phyloP scores from a whole-genome alignment of 352 stramenopile species.

The Pilasporangium apinafurcum region DNA sequence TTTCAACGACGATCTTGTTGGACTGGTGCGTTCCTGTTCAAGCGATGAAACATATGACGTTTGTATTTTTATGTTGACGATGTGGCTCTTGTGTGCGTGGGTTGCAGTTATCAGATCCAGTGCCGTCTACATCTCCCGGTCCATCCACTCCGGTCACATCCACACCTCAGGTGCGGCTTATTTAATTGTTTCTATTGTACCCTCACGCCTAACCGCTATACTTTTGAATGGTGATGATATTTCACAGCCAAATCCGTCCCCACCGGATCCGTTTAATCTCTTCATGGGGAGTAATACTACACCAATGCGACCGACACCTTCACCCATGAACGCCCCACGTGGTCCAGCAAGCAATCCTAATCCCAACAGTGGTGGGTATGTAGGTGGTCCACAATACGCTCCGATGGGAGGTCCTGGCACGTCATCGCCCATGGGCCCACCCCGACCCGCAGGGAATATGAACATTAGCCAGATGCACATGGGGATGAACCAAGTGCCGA shows the following conservation, averaged over 20 bases:
- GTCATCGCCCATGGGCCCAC: too few species aligned
- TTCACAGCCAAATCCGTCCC: conserved; percentile 8
- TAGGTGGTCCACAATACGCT: conserved; percentile 26
- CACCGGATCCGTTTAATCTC: conserved; percentile 70
- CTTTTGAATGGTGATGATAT: conserved; percentile 4
- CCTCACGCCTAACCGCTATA: neutral
- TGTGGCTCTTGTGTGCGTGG: conserved; percentile 2
- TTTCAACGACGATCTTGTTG: conserved; percentile 80
- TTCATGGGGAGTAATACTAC: conserved; percentile 26
- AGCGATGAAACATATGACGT: neutral
- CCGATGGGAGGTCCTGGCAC: conserved; percentile 30
- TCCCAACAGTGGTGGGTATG: conserved; percentile 9
- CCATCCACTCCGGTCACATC: conserved; percentile 28
- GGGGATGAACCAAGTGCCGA: conserved; percentile 36
- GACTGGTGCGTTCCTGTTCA: conserved; percentile 33
- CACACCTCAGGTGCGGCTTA: conserved; percentile 19
- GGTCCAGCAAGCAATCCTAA: conserved; percentile 9
- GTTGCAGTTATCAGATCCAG: conserved; percentile 49
- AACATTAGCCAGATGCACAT: conserved; percentile 86
- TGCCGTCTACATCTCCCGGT: conserved; percentile 30
- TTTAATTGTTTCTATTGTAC: neutral
- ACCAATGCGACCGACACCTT: conserved; percentile 20
- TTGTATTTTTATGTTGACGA: neutral
- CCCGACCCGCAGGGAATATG: conserved; percentile 47
- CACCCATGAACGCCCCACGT: conserved; percentile 23